phyloP scores from a whole-genome alignment of 2,329 filamentous ascomycete species.

The Drechslerella stenobrocha region DNA sequence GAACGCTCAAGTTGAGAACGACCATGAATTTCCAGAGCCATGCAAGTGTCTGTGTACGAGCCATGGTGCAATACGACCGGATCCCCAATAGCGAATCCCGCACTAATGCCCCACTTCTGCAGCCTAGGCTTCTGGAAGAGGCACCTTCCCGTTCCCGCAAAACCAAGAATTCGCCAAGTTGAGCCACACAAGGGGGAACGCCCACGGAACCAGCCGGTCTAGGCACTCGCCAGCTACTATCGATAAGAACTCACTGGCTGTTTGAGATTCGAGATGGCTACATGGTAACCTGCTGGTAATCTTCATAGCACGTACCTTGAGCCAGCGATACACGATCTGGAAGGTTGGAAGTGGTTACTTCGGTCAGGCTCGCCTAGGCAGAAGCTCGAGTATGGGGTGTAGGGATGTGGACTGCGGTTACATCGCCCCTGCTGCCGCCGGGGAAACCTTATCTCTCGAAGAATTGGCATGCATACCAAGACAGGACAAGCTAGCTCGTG shows the following conservation, averaged over 20 bases:
- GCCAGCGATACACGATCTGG: too few species aligned
- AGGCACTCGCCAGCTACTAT: too few species aligned
- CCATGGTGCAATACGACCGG: too few species aligned
- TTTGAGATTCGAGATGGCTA: too few species aligned
- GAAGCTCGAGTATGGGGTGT: not conserved
- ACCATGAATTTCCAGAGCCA: not conserved
- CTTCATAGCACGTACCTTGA: too few species aligned
- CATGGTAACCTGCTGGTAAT: too few species aligned
- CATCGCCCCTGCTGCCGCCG: not conserved
- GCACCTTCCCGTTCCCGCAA: constrained; percentile 33
- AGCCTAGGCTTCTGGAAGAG: constrained; percentile 15
- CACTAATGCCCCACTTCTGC: constrained; percentile 19
- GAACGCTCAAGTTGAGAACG: not conserved
- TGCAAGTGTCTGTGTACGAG: not conserved
- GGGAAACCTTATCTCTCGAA: not conserved
- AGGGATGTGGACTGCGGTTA: not conserved
- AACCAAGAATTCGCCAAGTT: constrained; percentile 37
- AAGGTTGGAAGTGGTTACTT: too few species aligned
- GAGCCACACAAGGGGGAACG: not conserved
- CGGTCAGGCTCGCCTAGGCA: too few species aligned
- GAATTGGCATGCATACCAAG: not conserved
- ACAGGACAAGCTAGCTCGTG: not conserved
- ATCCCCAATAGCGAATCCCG: too few species aligned
- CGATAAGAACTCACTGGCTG: too few species aligned
- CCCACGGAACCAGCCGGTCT: not conserved